Evolutionary conservation across 2,329 filamentous ascomycete species (phyloP).

Genomic region (Didymella pomorum): DNA sequence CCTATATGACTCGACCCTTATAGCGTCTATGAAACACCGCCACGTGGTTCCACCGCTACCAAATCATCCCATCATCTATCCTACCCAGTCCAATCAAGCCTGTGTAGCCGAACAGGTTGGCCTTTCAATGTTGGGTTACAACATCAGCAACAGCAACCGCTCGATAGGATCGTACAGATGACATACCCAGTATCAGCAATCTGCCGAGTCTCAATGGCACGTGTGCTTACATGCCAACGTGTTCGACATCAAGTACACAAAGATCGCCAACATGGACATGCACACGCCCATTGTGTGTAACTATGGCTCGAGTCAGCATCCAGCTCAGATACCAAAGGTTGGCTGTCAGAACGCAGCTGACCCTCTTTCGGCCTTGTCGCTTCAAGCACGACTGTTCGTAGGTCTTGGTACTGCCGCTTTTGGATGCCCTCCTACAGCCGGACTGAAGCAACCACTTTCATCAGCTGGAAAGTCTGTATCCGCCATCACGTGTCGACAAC

Average conservation of each 20-base stretch:
- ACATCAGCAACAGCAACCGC: constrained; percentile 1
- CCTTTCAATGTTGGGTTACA: neutral
- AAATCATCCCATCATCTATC: constrained; percentile 5
- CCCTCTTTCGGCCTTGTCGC: neutral
- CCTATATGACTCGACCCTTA: constrained; percentile 8
- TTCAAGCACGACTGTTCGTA: constrained; percentile 1
- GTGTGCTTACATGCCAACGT: constrained; percentile 14
- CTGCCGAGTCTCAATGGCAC: neutral
- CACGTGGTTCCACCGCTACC: constrained; percentile 24
- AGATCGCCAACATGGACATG: constrained; percentile 1
- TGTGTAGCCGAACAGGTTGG: neutral
- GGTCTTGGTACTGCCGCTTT: constrained; percentile 11
- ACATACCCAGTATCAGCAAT: neutral
- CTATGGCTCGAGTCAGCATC: constrained; percentile 11
- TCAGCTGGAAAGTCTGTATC: neutral
- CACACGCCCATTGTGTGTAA: constrained; percentile 12
- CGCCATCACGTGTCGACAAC: constrained; percentile 1
- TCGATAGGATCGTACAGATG: constrained; percentile 1
- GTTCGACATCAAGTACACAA: neutral
- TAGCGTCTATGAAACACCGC: constrained; percentile 14
- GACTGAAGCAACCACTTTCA: constrained; percentile 1
- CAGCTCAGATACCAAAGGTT: constrained; percentile 2
- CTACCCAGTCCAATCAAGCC: constrained; percentile 8
- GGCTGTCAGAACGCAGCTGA: constrained; percentile 8
- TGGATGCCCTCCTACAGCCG: neutral